A percentile compares a stretch with the other conserved stretches of the same genome.
These are phyloP conservation scores for Boletellus ananas DNA, from an alignment of 768 basidiomycete genomes.

Conservation along the genomic window DNA sequence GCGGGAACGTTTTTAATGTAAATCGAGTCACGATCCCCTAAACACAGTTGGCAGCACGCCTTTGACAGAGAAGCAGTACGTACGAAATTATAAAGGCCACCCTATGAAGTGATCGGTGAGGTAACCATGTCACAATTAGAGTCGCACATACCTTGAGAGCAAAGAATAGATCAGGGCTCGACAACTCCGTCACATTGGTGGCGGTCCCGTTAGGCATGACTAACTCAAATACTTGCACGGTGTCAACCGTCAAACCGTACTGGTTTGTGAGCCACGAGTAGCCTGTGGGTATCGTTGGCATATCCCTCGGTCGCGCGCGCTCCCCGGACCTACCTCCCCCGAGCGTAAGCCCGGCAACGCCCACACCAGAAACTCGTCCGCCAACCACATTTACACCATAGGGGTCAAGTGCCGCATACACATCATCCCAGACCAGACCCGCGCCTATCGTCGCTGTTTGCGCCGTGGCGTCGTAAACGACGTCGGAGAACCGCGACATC, in stretches of 20 bases:
- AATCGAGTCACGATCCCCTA: slow-evolving; percentile 57
- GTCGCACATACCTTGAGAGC: slow-evolving; percentile 34
- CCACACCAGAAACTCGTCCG: slow-evolving; percentile 48
- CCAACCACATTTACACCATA: slow-evolving; percentile 52
- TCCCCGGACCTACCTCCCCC: slow-evolving; percentile 42
- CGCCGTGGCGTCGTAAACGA: slow-evolving; percentile 36
- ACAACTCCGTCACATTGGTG: slow-evolving; percentile 28
- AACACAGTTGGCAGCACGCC: not conserved
- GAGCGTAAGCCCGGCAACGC: slow-evolving; percentile 52
- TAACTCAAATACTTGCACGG: slow-evolving; percentile 48
- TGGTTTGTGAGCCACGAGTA: slow-evolving; percentile 63
- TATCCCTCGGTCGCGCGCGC: not conserved
- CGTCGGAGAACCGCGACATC: slow-evolving; percentile 45
- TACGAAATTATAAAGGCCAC: slow-evolving; percentile 58
- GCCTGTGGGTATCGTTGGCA: slow-evolving; percentile 27
- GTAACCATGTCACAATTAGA: not conserved
- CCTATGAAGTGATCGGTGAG: slow-evolving; percentile 32
- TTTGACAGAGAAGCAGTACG: not conserved
- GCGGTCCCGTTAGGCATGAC: slow-evolving; percentile 46
- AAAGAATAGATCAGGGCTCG: slow-evolving; percentile 38
- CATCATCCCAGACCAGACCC: slow-evolving; percentile 58
- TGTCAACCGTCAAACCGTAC: slow-evolving; percentile 54
- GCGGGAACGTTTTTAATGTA: slow-evolving; percentile 48
- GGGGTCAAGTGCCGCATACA: slow-evolving; percentile 46
- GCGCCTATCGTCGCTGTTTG: slow-evolving; percentile 39